These are phyloP conservation scores for Cucurbita argyrosperma DNA, from an alignment of 306 rosid genomes.

Conservation along the genomic window DNA sequence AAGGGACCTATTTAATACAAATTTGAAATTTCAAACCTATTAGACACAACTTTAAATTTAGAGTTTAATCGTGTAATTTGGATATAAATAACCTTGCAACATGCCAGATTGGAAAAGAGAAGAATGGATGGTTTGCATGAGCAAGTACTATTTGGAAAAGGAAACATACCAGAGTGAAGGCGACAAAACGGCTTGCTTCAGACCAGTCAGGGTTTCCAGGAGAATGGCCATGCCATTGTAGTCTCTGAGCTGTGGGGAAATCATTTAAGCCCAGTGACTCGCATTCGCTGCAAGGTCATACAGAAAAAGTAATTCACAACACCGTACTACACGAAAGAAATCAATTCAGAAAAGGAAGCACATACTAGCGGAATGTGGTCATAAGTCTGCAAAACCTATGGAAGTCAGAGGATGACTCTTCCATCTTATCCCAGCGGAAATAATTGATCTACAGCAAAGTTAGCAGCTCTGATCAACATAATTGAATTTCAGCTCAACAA, in stretches of 20 bases:
- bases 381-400: constrained; percentile 74
- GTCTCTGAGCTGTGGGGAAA: constrained; percentile 79
- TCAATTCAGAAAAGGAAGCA: neutral
- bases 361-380: constrained; percentile 67
- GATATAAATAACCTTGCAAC: neutral
- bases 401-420: constrained; percentile 55
- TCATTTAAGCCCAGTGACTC: constrained; percentile 71
- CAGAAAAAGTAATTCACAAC: neutral
- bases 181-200: constrained; percentile 72
- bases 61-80: neutral
- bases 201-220: constrained; percentile 87
- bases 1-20: too few species aligned
- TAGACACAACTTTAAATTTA: neutral
- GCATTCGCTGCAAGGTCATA: constrained; percentile 59
- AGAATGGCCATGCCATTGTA: constrained; percentile 91
- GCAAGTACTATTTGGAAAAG: neutral
- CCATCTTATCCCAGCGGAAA: constrained; percentile 86
- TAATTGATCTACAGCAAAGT: constrained; percentile 58
- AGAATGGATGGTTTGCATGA: neutral
- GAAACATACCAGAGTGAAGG: constrained; percentile 58
- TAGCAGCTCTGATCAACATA: constrained; percentile 1
- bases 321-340: neutral
- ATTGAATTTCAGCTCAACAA: neutral
- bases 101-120: neutral
- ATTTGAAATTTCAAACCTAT: too few species aligned